phyloP scores from a whole-genome alignment of 2,329 filamentous ascomycete genomes.

The Nectriaceae sp. region DNA sequence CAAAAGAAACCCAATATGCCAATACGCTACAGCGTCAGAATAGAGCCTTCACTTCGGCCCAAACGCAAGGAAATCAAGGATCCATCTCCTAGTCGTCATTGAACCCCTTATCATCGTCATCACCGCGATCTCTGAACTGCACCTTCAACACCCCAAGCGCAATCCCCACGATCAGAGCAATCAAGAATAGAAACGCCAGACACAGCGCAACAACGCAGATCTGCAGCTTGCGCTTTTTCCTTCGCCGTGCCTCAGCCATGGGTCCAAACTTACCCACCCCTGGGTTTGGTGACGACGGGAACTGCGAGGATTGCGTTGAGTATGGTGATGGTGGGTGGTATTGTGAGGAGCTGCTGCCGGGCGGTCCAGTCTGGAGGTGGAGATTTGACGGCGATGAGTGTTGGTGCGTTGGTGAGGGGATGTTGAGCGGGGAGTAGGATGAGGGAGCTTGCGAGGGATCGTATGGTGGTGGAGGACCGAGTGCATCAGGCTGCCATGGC shows the following conservation, averaged over 20 bases:
- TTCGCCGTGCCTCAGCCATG: slow-evolving; percentile 21
- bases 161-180: slow-evolving; percentile 29
- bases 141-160: slow-evolving; percentile 28
- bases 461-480: slow-evolving; percentile 30
- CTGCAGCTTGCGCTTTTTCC: slow-evolving; percentile 21
- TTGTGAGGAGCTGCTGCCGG: slow-evolving; percentile 6
- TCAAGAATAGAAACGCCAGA: slow-evolving; percentile 23
- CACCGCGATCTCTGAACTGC: slow-evolving; percentile 12
- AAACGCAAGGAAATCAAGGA: neutral
- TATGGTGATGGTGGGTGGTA: slow-evolving; percentile 17
- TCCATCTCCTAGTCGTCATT: no score
- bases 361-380: slow-evolving; percentile 8
- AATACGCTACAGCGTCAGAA: no score
- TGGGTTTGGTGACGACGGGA: slow-evolving; percentile 16
- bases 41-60: neutral
- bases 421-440: slow-evolving; percentile 21
- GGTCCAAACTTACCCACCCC: slow-evolving; percentile 24
- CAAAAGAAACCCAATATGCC: no score
- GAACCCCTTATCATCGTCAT: no score
- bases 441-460: slow-evolving; percentile 27
- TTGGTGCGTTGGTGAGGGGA: neutral
- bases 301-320: slow-evolving; percentile 2
- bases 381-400: neutral
- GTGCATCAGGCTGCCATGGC: slow-evolving; percentile 20
- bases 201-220: slow-evolving; percentile 24